Evolutionary conservation across 2,329 filamentous ascomycete species (phyloP).

Genomic region (Colletotrichum falcatum): DNA sequence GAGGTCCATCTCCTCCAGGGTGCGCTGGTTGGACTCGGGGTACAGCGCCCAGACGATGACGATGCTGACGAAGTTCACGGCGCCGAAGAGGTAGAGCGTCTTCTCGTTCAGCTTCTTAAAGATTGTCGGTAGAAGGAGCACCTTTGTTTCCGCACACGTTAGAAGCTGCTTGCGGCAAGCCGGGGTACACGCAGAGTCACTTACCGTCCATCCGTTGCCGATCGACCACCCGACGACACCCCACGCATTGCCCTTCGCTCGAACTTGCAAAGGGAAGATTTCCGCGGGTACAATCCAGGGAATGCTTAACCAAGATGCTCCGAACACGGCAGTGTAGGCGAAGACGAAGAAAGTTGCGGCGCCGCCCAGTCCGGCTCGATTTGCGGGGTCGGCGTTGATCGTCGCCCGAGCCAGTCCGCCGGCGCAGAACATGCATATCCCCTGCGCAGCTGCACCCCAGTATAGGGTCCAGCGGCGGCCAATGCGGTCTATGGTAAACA

Average conservation of each 20-base stretch:
- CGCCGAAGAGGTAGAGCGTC: slow-evolving; percentile 80
- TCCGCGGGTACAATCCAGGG: slow-evolving; percentile 77
- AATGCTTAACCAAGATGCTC: slow-evolving; percentile 63
- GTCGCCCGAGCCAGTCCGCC: slow-evolving; percentile 69
- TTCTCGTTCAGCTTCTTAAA: slow-evolving; percentile 75
- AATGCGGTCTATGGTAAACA: slow-evolving; percentile 77
- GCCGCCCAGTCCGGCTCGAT: slow-evolving; percentile 65
- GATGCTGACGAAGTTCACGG: slow-evolving; percentile 73
- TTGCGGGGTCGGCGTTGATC: slow-evolving; percentile 56
- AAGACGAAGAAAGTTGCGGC: slow-evolving; percentile 80
- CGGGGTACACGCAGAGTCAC: slow-evolving; percentile 44
- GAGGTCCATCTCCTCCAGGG: slow-evolving; percentile 80
- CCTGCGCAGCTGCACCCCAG: slow-evolving; percentile 74
- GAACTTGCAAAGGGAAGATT: slow-evolving; percentile 77
- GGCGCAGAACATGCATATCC: slow-evolving; percentile 75
- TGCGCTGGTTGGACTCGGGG: slow-evolving; percentile 79
- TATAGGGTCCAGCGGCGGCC: slow-evolving; percentile 77
- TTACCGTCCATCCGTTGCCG: slow-evolving; percentile 72
- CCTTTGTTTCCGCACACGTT: slow-evolving; percentile 31
- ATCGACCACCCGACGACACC: slow-evolving; percentile 83
- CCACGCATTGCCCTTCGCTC: slow-evolving; percentile 81
- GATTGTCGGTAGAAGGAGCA: slow-evolving; percentile 68
- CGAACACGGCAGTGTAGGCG: slow-evolving; percentile 58
- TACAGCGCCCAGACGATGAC: slow-evolving; percentile 80
- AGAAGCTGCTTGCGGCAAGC: slow-evolving; percentile 48